Conservation (phyloP, 1,284 basidiomycete genomes). For the Hemileia vastatrix region DNA sequence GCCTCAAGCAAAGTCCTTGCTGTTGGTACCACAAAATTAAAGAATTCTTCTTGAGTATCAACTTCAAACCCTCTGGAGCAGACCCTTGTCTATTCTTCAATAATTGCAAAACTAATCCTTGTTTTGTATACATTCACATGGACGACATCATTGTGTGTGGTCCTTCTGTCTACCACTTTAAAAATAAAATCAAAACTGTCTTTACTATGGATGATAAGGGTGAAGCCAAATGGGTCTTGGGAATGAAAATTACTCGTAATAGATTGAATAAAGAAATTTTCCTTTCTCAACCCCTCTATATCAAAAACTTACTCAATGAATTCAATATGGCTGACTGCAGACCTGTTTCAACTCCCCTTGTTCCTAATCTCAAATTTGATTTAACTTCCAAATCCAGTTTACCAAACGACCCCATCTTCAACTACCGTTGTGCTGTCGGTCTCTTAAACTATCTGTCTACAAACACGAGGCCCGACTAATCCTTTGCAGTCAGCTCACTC, state of each 20-base stretch:
- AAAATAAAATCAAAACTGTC: neutral
- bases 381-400: too few species aligned
- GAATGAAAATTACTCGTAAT: constrained; percentile 6
- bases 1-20: constrained; percentile 1
- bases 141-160: constrained; percentile 5
- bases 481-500: neutral
- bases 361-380: neutral
- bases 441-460: neutral
- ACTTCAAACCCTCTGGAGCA: neutral
- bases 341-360: neutral
- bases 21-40: neutral
- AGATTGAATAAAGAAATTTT: too few species aligned
- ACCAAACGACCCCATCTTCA: too few species aligned
- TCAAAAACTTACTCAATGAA: neutral
- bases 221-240: neutral
- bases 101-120: neutral
- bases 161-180: neutral
- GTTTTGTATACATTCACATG: constrained; percentile 5
- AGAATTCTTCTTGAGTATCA: neutral
- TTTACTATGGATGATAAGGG: constrained; percentile 11
- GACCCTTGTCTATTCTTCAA: constrained; percentile 1
- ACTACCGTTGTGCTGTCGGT: constrained; percentile 1
- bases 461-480: neutral
- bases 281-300: too few species aligned
- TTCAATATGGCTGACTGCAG: neutral